Evolutionary conservation across 2,329 filamentous ascomycete species (phyloP), one percentile per base, ranked within the genome.

Genomic region (Aspergillus carbonarius): DNA sequence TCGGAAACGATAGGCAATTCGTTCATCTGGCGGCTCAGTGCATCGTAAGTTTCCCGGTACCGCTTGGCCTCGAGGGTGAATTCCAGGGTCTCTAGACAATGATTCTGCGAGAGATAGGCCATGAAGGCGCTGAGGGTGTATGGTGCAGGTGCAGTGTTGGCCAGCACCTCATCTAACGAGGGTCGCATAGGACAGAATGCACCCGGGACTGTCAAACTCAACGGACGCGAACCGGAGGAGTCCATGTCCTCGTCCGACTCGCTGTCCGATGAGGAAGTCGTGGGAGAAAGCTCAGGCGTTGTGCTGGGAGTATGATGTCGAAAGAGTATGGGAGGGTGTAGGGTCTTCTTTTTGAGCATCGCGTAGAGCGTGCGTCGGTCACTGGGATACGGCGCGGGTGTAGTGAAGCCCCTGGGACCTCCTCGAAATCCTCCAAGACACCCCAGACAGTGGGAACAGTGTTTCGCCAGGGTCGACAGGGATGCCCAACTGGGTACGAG

Each of bases 81-180:
- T 72, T 98, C 95, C 39, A 99, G 82, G 1, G 93, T 97, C 76
- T 99, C 95, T 64, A 98, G 81, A 72, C 95, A 99, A 76, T 98
- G 93, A 70, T 98, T 98, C 71, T 96, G 93, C 1, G 93, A 97
- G 4, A 98, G 83, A 70, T 96, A 98, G 57, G 93, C 93, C 86
- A 95, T 98, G 76, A 98, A 98, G 32, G 93, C 93, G 60, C 87
- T 88, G 8, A 97, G 82, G 0, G 93, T 96, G 84, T 92, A 98
- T 66, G 95, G 95, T 40, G 92, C 88, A 8, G 91, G 87, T 35
- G 95, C 91, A 46, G 85, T 86, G 77, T 97, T 95, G 64, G 90
- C 85, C 46, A 99, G 84, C 27, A 99, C 96, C 68, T 98, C 93
- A 59, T 88, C 84, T 51, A 99, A 81, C 30, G 91, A 89, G 44